These are phyloP conservation scores for Starmerella stigmatis DNA, from an alignment of 805 yeast species.

Conservation along the genomic window DNA sequence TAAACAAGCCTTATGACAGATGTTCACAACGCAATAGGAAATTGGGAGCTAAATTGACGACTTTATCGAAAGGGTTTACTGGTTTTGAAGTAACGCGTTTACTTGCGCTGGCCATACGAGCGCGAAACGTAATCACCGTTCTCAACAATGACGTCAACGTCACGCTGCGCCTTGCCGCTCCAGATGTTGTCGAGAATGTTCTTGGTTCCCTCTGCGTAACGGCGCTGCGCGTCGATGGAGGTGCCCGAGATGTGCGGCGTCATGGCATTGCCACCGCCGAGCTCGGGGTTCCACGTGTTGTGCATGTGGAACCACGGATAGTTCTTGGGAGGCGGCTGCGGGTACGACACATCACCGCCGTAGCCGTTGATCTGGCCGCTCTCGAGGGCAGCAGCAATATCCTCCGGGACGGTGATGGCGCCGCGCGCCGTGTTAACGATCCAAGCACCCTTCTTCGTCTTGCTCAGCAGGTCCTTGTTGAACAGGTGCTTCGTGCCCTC, in stretches of 20 bases:
- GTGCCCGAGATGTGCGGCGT: slow-evolving; percentile 76
- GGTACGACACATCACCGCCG: slow-evolving; percentile 79
- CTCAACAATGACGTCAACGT: slow-evolving; percentile 63
- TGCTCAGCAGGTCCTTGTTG: slow-evolving; percentile 49
- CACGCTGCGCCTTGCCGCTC: slow-evolving; percentile 57
- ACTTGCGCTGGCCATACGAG: slow-evolving; percentile 46
- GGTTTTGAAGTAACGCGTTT: too few species aligned
- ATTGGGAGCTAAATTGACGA: too few species aligned
- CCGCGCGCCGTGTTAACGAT: slow-evolving; percentile 75
- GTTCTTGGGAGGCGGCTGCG: slow-evolving; percentile 70
- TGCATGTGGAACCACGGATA: slow-evolving; percentile 70
- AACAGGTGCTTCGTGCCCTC: slow-evolving; percentile 57
- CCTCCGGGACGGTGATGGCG: slow-evolving; percentile 63
- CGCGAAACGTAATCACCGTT: slow-evolving; percentile 64
- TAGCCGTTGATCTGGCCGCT: slow-evolving; percentile 65
- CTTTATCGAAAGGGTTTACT: not conserved
- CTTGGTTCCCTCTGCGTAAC: slow-evolving; percentile 63
- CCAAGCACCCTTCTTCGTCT: slow-evolving; percentile 65
- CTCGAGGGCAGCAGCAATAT: slow-evolving; percentile 61
- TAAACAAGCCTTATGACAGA: too few species aligned
- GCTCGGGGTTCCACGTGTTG: slow-evolving; percentile 50
- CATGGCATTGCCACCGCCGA: slow-evolving; percentile 49
- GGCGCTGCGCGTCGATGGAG: slow-evolving; percentile 64
- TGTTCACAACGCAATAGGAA: too few species aligned
- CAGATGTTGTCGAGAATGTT: slow-evolving; percentile 54